Evolutionary conservation across 306 rosid species (phyloP), one percentile per base, ranked within the genome.

Genomic region (Glycine tomentella): DNA sequence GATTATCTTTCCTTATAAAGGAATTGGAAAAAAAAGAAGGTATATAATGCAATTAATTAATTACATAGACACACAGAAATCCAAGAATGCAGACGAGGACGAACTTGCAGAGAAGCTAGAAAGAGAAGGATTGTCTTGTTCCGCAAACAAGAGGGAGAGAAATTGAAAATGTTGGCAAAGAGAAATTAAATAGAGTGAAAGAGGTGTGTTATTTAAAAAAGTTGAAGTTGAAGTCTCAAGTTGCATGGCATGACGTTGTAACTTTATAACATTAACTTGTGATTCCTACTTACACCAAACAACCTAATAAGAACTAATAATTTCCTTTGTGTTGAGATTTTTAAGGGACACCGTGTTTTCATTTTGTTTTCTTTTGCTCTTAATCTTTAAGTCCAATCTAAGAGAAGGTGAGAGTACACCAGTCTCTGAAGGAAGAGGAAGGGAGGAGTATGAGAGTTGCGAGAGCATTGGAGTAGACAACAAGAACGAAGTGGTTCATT

Each of bases 401-500:
- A 25, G 0, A 58, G 11, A 38, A 7, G 11, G 5, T 8, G 46
- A 33, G 75, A 38, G 64, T 15, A 11, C 0, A 79, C 84, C 86
- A 79, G 86, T 63, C 57, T 86, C 77, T 10, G 85, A 85, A 0
- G 84, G 85, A 85, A 77, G 86, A 62, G 44, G 75, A 74, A 75
- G 87, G 89, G 33, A 85, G 59, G 80, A 88, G 91, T 0, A 88
- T 77, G 13, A 74, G 8, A 56, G 91, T 49, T 33, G 87, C 89
- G 36, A 88, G 84, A 58, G 89, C 87, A 45, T 88, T 88, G 40
- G 91, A 88, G 82, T 88, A 88, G 65, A 83, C 82, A 34, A 88
- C 87, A 36, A 88, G 85, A 46, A 88, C 79, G 34, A 80, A 85
- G 68, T 88, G 86, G 33, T 45, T 88, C 89, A 88, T 85, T 65